Percentiles rank a stretch among this genome's conserved stretches.
These are phyloP conservation scores for Mortierella sp. DNA, from an alignment of 371 early-diverging fungal species.

Conservation along the genomic window DNA sequence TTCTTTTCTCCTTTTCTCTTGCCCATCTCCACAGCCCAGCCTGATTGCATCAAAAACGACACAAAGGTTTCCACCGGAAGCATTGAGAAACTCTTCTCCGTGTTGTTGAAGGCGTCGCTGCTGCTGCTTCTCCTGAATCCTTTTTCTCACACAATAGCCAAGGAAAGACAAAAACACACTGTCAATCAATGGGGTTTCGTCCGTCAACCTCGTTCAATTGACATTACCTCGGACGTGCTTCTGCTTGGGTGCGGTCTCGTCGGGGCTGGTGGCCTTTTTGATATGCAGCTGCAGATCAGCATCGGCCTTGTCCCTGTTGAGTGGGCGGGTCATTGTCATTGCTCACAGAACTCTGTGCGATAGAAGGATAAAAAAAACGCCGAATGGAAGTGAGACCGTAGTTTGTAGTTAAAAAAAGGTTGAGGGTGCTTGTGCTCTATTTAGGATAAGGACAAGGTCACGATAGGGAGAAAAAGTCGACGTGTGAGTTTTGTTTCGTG, in stretches of 20 bases:
- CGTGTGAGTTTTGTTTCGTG: not conserved
- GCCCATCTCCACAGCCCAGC: too few species aligned
- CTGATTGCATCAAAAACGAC: too few species aligned
- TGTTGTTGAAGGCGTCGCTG: too few species aligned
- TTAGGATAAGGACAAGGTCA: not conserved
- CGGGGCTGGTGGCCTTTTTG: constrained; percentile 90
- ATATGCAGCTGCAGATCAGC: constrained; percentile 87
- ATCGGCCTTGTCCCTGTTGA: constrained; percentile 84
- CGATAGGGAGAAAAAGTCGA: not conserved
- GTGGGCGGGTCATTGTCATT: constrained; percentile 48
- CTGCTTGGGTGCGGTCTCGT: constrained; percentile 97
- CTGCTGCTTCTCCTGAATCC: too few species aligned
- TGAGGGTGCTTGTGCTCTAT: not conserved
- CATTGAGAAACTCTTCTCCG: too few species aligned
- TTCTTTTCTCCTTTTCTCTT: too few species aligned
- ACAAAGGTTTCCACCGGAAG: too few species aligned
- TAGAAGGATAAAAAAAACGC: too few species aligned
- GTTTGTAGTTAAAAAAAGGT: not conserved
- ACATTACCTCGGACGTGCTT: constrained; percentile 92
- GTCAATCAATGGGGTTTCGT: not conserved
- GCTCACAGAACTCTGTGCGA: not conserved
- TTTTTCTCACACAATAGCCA: not conserved
- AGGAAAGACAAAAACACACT: not conserved
- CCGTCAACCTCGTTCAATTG: not conserved
- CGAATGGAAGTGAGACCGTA: not conserved